These are phyloP conservation scores for Acacia crassicarpa DNA, from an alignment of 306 rosid genomes.

Conservation along the genomic window DNA sequence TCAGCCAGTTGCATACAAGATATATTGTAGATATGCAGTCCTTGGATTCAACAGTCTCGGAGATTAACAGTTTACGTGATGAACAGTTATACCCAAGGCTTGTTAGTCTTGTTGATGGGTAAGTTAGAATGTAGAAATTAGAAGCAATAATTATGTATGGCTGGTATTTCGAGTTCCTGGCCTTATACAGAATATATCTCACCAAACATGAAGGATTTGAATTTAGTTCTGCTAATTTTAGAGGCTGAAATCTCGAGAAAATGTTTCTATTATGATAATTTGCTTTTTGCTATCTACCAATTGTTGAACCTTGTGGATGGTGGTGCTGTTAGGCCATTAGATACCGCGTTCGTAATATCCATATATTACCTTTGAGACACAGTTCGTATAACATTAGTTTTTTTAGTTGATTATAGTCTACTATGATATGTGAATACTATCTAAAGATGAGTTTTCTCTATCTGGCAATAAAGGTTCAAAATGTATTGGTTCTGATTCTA, in stretches of 20 bases:
- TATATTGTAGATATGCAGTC: conserved; percentile 99
- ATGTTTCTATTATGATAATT: neutral
- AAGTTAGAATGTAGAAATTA: conserved; percentile 30
- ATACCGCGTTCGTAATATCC: neutral
- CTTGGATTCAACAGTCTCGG: conserved; percentile 94
- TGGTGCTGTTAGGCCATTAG: neutral
- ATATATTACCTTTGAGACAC: neutral
- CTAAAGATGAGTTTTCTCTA: neutral
- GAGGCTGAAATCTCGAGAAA: neutral
- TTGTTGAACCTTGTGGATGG: neutral
- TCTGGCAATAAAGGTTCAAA: neutral
- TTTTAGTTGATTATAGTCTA: neutral
- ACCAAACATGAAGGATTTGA: neutral
- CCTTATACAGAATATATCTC: neutral
- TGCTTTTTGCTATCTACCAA: neutral
- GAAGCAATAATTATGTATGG: neutral
- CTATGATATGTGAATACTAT: neutral
- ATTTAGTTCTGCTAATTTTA: neutral
- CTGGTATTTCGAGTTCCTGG: neutral
- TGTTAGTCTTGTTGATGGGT: conserved; percentile 77
- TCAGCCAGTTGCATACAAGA: conserved; percentile 94
- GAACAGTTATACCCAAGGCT: conserved; percentile 82
- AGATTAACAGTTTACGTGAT: conserved; percentile 88
- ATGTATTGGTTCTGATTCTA: neutral
- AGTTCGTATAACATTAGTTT: neutral